phyloP scores from a whole-genome alignment of 2,329 filamentous ascomycete genomes.

The Claviceps sp. region DNA sequence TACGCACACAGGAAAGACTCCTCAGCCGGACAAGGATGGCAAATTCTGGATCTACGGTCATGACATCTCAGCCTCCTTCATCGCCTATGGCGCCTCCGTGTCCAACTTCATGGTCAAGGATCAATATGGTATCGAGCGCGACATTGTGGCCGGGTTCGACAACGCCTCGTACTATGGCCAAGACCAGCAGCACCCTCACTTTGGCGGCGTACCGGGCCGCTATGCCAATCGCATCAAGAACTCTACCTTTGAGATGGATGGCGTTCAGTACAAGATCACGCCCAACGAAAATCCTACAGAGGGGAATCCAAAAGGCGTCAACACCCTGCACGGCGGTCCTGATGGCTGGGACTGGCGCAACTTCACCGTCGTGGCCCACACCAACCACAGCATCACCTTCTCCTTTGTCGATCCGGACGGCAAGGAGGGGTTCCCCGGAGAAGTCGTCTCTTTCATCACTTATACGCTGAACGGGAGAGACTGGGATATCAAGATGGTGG shows the following conservation, averaged over 20 bases:
- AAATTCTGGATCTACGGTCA: conserved; percentile 62
- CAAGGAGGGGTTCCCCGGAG: conserved; percentile 64
- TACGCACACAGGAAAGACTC: conserved; percentile 6
- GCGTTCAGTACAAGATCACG: conserved; percentile 40
- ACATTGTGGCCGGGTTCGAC: conserved; percentile 63
- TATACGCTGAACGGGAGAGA: conserved; percentile 54
- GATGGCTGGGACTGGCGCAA: conserved; percentile 68
- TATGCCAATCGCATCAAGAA: conserved; percentile 77
- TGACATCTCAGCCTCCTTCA: conserved; percentile 54
- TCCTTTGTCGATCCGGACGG: conserved; percentile 60
- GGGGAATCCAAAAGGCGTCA: conserved; percentile 35
- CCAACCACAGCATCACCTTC: conserved; percentile 57
- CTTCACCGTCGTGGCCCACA: conserved; percentile 61
- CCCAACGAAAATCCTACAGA: conserved; percentile 50
- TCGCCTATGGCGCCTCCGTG: conserved; percentile 62
- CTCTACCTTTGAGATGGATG: conserved; percentile 57
- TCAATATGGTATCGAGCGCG: conserved; percentile 52
- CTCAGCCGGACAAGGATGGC: conserved; percentile 40
- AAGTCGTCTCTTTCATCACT: conserved; percentile 60
- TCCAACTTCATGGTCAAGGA: conserved; percentile 60
- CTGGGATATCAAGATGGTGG: conserved; percentile 63
- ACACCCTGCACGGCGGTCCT: conserved; percentile 57
- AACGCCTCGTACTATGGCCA: conserved; percentile 58
- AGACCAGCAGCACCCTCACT: conserved; percentile 55
- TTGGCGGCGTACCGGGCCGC: conserved; percentile 59